These are phyloP conservation scores for Moesziomyces sp. DNA, from an alignment of 1,284 basidiomycete species.

Conservation along the genomic window DNA sequence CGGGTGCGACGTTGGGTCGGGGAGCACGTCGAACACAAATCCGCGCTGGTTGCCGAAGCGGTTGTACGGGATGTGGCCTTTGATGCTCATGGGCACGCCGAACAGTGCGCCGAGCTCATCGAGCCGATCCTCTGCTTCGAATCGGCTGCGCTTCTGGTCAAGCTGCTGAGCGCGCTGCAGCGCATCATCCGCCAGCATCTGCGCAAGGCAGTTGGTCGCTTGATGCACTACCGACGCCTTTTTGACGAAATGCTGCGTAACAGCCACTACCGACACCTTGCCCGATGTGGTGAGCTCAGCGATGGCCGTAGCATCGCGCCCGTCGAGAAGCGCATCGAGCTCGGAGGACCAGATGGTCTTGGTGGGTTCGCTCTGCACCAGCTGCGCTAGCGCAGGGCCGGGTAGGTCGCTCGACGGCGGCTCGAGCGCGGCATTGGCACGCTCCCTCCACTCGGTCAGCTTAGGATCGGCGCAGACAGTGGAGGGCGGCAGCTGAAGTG, in stretches of 20 bases:
- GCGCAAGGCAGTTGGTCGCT: conserved; percentile 48
- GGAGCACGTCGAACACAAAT: conserved; percentile 51
- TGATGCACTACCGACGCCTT: conserved; percentile 45
- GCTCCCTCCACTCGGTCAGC: conserved; percentile 15
- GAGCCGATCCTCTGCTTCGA: conserved; percentile 12
- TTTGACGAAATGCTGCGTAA: conserved; percentile 25
- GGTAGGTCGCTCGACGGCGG: conserved; percentile 11
- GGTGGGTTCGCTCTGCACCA: conserved; percentile 11
- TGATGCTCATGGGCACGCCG: conserved; percentile 52
- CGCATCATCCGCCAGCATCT: conserved; percentile 29
- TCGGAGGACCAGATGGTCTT: conserved; percentile 17
- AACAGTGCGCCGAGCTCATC: conserved; percentile 35
- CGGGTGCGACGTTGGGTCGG: conserved; percentile 19
- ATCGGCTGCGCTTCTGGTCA: conserved; percentile 19
- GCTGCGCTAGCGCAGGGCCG: conserved; percentile 23
- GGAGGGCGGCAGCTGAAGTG: conserved; percentile 3
- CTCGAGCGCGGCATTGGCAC: conserved; percentile 7
- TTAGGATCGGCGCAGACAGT: conserved; percentile 11
- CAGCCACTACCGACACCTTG: conserved; percentile 13
- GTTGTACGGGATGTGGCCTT: conserved; percentile 42
- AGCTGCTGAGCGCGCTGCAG: conserved; percentile 22
- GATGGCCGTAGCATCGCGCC: conserved; percentile 29
- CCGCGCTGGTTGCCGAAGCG: conserved; percentile 48
- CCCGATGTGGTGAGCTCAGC: conserved; percentile 23
- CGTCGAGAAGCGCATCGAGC: conserved; percentile 13